Evolutionary conservation across 352 stramenopile species (phyloP), one percentile per base, ranked within the genome.

Genomic region (Aphanomyces euteiches): DNA sequence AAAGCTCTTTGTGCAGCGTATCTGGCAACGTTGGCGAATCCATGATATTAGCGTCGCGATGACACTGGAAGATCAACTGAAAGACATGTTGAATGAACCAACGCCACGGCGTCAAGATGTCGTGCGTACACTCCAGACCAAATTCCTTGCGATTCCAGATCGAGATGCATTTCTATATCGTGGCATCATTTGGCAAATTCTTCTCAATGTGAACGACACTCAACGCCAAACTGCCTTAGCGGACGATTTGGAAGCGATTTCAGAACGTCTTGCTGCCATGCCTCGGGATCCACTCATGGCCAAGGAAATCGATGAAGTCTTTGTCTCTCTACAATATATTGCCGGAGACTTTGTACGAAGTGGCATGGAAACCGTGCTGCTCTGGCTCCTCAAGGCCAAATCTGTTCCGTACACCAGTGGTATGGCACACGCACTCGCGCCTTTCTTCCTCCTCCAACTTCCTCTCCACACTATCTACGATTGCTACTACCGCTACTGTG

Each of bases 401-500:
- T 89, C 82, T 47, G 80, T 93, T 41, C 78, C 76, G 19, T 93
- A 93, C 74, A 78, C 73, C 19, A 77, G 79, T 47, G 85, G 85
- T 39, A 93, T 93, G 85, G 85, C 85, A 41, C 79, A 84, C 10
- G 84, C 89, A 2, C 82, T 93, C 2, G 85, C 82, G 15, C 78
- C 83, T 21, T 90, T 93, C 67, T 91, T 93, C 67, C 61, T 86
- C 47, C 69, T 90, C 13, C 74, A 88, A 47, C 79, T 93, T 69
- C 81, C 85, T 39, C 74, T 93, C 34, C 77, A 84, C 12, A 90
- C 84, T 4, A 84, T 93, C 60, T 93, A 93, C 73, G 85, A 93
- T 77, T 93, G 85, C 75, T 93, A 90, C 59, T 93, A 93, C 73
- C 85, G 91, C 74, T 93, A 88, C 66, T 91, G 85, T 58, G 83